These are phyloP conservation scores for Neocucurbitaria cava DNA, from an alignment of 2,329 filamentous ascomycete species.

Conservation along the genomic window DNA sequence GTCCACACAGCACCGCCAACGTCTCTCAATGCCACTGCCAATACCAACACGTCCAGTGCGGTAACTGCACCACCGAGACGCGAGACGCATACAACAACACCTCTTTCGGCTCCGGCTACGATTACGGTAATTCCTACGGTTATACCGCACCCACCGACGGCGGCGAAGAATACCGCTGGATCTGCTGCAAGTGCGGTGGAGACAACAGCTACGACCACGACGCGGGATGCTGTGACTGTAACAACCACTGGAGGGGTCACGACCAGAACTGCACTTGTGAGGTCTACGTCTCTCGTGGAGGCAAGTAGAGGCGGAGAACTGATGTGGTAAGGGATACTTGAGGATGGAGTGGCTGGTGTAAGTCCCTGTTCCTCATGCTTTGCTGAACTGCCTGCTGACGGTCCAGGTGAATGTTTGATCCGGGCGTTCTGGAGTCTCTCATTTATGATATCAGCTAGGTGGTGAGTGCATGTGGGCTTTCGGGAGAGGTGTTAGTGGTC, in stretches of 20 bases:
- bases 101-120: neutral
- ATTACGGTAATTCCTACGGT: neutral
- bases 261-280: neutral
- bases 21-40: neutral
- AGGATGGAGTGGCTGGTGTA: neutral
- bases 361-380: too few relatives aligned
- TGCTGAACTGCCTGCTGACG: too few relatives aligned
- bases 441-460: too few relatives aligned
- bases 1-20: neutral
- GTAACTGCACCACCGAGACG: neutral
- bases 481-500: neutral
- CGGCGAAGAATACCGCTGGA: neutral
- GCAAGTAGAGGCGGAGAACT: neutral
- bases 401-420: too few relatives aligned
- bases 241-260: neutral
- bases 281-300: neutral
- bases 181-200: neutral
- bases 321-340: too few relatives aligned
- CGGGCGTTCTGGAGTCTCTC: neutral
- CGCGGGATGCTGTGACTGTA: neutral
- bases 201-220: conserved; percentile 1
- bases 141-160: neutral
- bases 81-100: neutral
- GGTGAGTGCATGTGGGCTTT: neutral
- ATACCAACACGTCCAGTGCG: neutral